phyloP scores from a whole-genome alignment of 2,329 filamentous ascomycete genomes.

The Ophiognomonia clavigignenti-juglandacearum region DNA sequence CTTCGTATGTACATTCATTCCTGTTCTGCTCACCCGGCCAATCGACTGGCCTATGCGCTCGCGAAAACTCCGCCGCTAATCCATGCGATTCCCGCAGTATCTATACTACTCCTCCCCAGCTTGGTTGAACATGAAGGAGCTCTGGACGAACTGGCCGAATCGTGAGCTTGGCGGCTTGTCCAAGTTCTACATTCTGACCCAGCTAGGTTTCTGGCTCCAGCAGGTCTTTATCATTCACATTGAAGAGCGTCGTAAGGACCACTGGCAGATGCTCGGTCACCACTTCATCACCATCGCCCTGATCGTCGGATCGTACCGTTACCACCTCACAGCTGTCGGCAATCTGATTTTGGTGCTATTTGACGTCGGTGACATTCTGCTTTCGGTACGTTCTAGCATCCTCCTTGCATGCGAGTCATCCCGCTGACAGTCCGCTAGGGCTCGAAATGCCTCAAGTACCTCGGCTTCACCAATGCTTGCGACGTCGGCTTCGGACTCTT shows the following conservation, averaged over 20 bases:
- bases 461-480: constrained; percentile 69
- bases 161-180: constrained; percentile 68
- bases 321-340: constrained; percentile 81
- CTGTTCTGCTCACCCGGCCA: neutral
- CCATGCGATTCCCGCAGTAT: constrained; percentile 51
- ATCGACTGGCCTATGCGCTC: neutral
- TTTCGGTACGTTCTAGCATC: constrained; percentile 59
- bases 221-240: constrained; percentile 93
- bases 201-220: constrained; percentile 91
- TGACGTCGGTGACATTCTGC: constrained; percentile 85
- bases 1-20: constrained; percentile 59
- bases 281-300: constrained; percentile 85
- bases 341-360: constrained; percentile 87
- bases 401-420: neutral
- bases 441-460: constrained; percentile 92
- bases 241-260: constrained; percentile 89
- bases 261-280: constrained; percentile 93
- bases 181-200: constrained; percentile 86
- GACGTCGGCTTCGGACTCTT: constrained; percentile 83
- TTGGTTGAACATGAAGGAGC: constrained; percentile 67
- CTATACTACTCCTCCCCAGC: constrained; percentile 74
- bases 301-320: constrained; percentile 77
- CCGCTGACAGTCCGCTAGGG: constrained; percentile 43
- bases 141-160: constrained; percentile 83
- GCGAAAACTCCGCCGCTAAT: neutral